These are phyloP conservation scores for Cryptomeria japonica DNA, from an alignment of 75 land plant species.

Conservation along the genomic window DNA sequence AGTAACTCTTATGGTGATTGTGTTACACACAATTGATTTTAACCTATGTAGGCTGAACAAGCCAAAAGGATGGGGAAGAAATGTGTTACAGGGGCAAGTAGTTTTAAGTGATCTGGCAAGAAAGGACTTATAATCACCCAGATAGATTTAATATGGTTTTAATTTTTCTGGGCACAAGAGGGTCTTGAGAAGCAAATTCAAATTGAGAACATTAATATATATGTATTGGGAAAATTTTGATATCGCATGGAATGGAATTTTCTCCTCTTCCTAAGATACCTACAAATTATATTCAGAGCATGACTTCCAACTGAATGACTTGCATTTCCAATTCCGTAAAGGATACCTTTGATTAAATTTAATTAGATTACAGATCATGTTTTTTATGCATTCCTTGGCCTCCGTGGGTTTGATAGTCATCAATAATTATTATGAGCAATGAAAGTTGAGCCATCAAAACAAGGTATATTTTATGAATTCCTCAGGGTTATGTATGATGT, in stretches of 20 bases:
- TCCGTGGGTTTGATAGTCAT: not conserved
- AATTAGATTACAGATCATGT: not conserved
- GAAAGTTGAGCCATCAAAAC: not conserved
- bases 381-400: not conserved
- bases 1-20: not conserved
- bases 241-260: not conserved
- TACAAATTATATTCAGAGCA: not conserved
- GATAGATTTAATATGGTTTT: not conserved
- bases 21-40: not conserved
- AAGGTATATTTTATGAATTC: not conserved
- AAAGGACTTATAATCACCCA: not conserved
- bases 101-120: not conserved
- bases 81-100: not conserved
- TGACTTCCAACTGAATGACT: not conserved
- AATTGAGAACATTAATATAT: not conserved
- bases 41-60: not conserved
- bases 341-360: not conserved
- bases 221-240: not conserved
- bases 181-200: not conserved
- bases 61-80: not conserved
- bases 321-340: not conserved
- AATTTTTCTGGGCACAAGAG: not conserved
- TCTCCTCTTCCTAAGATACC: not conserved
- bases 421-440: not conserved
- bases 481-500: not conserved